Conservation (phyloP, 768 basidiomycete species). For the Amanita inopinata region DNA sequence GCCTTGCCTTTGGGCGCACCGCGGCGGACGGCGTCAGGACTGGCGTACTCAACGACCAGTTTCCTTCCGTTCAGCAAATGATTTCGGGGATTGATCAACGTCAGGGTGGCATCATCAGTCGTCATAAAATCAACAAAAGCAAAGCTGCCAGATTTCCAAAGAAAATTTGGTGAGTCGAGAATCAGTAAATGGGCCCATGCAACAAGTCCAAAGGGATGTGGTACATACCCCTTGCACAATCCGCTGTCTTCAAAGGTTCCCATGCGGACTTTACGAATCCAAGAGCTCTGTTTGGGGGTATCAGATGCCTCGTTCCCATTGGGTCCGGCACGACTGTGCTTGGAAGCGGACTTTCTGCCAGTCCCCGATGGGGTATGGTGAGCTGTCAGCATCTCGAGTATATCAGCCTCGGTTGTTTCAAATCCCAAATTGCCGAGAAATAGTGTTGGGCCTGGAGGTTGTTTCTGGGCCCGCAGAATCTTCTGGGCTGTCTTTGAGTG, state of each 20-base stretch:
- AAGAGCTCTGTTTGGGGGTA: constrained; percentile 26
- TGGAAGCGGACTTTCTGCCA: constrained; percentile 18
- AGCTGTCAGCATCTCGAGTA: constrained; percentile 64
- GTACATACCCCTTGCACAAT: constrained; percentile 81
- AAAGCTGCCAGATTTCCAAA: too few species aligned
- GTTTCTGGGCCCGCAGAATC: constrained; percentile 70
- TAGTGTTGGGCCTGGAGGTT: constrained; percentile 74
- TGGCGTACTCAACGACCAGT: constrained; percentile 85
- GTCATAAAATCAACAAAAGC: constrained; percentile 89
- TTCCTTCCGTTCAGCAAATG: constrained; percentile 77
- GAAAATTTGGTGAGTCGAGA: too few species aligned
- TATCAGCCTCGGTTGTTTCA: constrained; percentile 71
- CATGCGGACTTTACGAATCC: constrained; percentile 81
- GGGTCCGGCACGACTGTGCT: constrained; percentile 13
- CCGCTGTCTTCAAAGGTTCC: constrained; percentile 97
- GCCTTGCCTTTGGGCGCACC: constrained; percentile 41
- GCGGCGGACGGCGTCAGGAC: constrained; percentile 77
- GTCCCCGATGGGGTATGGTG: constrained; percentile 36
- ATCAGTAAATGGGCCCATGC: neutral
- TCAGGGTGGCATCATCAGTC: constrained; percentile 69
- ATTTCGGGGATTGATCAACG: constrained; percentile 76
- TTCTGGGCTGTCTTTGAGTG: constrained; percentile 68
- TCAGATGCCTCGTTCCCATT: constrained; percentile 16
- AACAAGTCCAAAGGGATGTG: neutral
- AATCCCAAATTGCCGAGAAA: constrained; percentile 94